Evolutionary conservation across 768 basidiomycete species (phyloP).

Genomic region (Imleria badia): DNA sequence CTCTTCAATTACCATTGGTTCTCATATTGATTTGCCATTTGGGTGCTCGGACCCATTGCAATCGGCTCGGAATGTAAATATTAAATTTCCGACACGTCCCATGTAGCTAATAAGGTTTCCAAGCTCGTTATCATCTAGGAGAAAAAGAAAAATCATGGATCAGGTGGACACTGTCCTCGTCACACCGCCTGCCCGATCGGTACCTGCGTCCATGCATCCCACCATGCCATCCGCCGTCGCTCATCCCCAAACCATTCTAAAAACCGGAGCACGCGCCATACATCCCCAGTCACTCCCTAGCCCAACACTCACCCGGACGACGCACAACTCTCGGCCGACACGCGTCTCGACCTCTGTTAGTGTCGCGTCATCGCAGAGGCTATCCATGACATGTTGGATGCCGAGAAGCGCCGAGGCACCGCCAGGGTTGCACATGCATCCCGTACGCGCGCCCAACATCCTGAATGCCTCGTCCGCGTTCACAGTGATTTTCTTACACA

Average conservation of each 20-base stretch:
- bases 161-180: too few species aligned
- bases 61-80: too few species aligned
- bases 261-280: conserved; percentile 56
- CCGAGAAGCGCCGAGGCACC: conserved; percentile 73
- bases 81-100: too few species aligned
- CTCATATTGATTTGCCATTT: too few species aligned
- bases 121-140: too few species aligned
- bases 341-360: conserved; percentile 58
- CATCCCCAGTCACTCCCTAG: conserved; percentile 78
- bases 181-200: conserved; percentile 37
- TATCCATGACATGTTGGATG: conserved; percentile 62
- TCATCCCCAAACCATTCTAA: conserved; percentile 45
- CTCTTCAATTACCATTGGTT: too few species aligned
- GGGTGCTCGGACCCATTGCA: too few species aligned
- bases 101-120: too few species aligned
- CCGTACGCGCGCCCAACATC: conserved; percentile 78
- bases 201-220: conserved; percentile 39
- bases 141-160: too few species aligned
- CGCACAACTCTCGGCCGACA: conserved; percentile 69
- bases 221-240: conserved; percentile 36
- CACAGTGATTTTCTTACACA: conserved; percentile 63
- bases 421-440: conserved; percentile 89
- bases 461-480: conserved; percentile 70
- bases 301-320: conserved; percentile 76
- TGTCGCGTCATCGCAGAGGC: conserved; percentile 57